phyloP scores from a whole-genome alignment of 305 asterid genomes.

The Solanum hybrid region DNA sequence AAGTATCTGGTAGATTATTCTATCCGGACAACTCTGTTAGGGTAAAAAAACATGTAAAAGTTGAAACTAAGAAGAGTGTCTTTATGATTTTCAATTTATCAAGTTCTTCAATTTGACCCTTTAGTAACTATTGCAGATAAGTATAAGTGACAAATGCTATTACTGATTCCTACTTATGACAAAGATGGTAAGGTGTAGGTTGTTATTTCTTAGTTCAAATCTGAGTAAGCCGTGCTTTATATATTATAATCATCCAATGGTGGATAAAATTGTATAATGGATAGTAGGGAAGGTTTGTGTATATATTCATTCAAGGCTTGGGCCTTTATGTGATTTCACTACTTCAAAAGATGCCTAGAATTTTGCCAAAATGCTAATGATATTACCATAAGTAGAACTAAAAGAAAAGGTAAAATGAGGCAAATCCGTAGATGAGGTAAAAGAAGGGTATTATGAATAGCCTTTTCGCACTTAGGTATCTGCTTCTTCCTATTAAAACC shows the following conservation, averaged over 20 bases:
- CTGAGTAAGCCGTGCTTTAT: neutral
- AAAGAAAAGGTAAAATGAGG: neutral
- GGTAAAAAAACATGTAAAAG: neutral
- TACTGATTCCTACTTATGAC: neutral
- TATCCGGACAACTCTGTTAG: neutral
- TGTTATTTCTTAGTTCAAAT: neutral
- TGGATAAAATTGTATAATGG: neutral
- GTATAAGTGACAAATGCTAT: neutral
- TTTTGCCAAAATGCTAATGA: neutral
- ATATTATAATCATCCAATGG: neutral
- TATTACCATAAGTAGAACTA: neutral
- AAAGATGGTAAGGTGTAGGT: neutral
- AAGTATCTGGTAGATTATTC: neutral
- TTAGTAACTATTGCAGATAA: neutral
- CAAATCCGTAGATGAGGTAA: neutral
- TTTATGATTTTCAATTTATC: neutral
- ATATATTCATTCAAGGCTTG: neutral
- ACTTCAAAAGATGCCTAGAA: neutral
- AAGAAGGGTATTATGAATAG: neutral
- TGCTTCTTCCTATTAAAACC: neutral
- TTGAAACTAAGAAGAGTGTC: neutral
- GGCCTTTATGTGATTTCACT: neutral
- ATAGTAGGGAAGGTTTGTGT: neutral
- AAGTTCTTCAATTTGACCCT: neutral
- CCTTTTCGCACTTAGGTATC: neutral